phyloP scores from a whole-genome alignment of 2,329 filamentous ascomycete species.

The Claviceps sp. region DNA sequence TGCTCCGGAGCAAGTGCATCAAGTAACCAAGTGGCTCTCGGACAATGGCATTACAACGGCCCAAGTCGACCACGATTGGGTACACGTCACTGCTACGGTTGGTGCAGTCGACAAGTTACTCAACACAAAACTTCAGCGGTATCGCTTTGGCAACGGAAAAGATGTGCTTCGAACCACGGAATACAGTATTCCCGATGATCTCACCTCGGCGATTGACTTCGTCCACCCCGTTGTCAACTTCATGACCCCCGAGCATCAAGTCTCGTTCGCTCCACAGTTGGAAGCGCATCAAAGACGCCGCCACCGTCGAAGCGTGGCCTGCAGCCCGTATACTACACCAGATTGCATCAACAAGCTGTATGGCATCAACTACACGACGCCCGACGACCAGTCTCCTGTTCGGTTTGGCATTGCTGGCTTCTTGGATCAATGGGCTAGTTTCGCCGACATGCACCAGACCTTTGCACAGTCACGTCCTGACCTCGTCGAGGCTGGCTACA shows the following conservation, averaged over 20 bases:
- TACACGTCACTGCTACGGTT: slow-evolving; percentile 29
- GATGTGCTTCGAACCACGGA: slow-evolving; percentile 29
- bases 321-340: slow-evolving; percentile 19
- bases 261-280: slow-evolving; percentile 7
- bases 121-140: slow-evolving; percentile 26
- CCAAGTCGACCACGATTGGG: slow-evolving; percentile 24
- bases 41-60: slow-evolving; percentile 22
- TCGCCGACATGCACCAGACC: slow-evolving; percentile 27
- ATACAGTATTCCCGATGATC: slow-evolving; percentile 29
- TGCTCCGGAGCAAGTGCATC: slow-evolving; percentile 17
- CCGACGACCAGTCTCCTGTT: slow-evolving; percentile 18
- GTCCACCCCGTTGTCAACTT: slow-evolving; percentile 37
- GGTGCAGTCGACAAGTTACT: slow-evolving; percentile 26
- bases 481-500: slow-evolving; percentile 22
- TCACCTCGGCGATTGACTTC: slow-evolving; percentile 28
- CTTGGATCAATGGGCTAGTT: slow-evolving; percentile 33
- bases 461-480: slow-evolving; percentile 22
- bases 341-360: slow-evolving; percentile 31
- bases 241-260: slow-evolving; percentile 26
- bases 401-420: slow-evolving; percentile 36
- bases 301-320: not conserved
- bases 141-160: slow-evolving; percentile 23
- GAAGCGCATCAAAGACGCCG: not conserved
- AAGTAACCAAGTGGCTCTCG: slow-evolving; percentile 29
- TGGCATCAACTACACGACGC: slow-evolving; percentile 26